These are phyloP conservation scores for Saturnispora kantuleensis DNA, from an alignment of 805 yeast species.

Conservation along the genomic window DNA sequence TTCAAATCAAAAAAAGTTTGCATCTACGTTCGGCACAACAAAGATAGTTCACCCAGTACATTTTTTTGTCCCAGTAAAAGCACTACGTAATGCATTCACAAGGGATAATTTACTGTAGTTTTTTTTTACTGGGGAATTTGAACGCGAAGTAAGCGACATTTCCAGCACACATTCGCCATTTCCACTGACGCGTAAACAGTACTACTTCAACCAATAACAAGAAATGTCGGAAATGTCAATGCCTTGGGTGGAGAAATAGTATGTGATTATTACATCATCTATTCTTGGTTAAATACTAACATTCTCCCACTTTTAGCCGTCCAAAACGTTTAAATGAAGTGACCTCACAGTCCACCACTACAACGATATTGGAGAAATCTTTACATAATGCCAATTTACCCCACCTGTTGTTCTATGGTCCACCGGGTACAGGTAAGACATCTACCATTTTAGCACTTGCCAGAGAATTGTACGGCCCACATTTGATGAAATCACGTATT, in stretches of 20 bases:
- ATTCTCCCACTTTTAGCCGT: constrained; percentile 35
- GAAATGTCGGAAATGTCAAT: constrained; percentile 22
- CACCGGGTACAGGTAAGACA: constrained; percentile 92
- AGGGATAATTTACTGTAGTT: too few species aligned
- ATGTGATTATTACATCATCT: constrained; percentile 14
- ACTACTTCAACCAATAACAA: too few species aligned
- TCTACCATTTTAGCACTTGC: constrained; percentile 81
- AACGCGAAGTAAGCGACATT: too few species aligned
- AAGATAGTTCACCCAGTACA: too few species aligned
- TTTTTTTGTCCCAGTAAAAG: too few species aligned
- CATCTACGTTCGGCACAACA: too few species aligned
- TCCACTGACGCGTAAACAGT: too few species aligned
- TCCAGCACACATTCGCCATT: too few species aligned
- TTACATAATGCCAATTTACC: constrained; percentile 76
- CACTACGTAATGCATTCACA: too few species aligned
- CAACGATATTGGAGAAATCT: constrained; percentile 70
- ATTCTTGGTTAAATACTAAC: not conserved
- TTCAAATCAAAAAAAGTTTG: too few species aligned
- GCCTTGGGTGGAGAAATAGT: constrained; percentile 93
- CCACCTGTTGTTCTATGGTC: constrained; percentile 86
- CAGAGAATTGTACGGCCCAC: constrained; percentile 69
- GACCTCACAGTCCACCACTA: constrained; percentile 86
- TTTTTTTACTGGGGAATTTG: too few species aligned
- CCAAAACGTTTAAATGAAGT: constrained; percentile 83
- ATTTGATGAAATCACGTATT: constrained; percentile 56